A percentile compares a stretch with the other conserved stretches of the same genome.
Conservation (phyloP, 768 basidiomycete genomes). For the Suillus discolor region DNA sequence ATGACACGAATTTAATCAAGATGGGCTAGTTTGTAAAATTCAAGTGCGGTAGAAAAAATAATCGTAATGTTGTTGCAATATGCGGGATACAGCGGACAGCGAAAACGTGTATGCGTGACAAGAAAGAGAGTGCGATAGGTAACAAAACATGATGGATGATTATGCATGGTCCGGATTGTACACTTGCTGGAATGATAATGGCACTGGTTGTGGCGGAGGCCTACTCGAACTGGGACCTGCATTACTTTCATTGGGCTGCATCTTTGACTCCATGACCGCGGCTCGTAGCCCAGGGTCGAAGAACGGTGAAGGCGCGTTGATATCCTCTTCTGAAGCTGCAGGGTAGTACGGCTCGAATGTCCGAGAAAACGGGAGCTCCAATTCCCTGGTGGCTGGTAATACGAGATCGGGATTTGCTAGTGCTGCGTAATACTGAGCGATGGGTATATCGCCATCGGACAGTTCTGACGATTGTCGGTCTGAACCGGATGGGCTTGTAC, state of each 20-base stretch:
- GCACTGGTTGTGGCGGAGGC: slow-evolving; percentile 1
- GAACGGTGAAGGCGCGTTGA: slow-evolving; percentile 7
- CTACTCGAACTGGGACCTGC: slow-evolving; percentile 9
- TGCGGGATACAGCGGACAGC: not conserved
- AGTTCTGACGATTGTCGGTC: slow-evolving; percentile 1
- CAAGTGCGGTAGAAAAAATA: not conserved
- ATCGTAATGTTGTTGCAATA: not conserved
- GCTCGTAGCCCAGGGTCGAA: slow-evolving; percentile 5
- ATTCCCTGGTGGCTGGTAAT: slow-evolving; percentile 11
- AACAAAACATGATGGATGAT: slow-evolving; percentile 10
- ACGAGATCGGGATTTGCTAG: slow-evolving; percentile 9
- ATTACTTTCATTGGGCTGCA: not conserved
- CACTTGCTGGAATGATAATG: slow-evolving; percentile 8
- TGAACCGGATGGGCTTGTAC: slow-evolving; percentile 11
- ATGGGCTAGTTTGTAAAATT: slow-evolving; percentile 48
- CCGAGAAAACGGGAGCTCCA: slow-evolving; percentile 5
- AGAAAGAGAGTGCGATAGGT: slow-evolving; percentile 6
- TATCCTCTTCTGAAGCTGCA: not conserved
- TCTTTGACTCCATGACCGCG: not conserved
- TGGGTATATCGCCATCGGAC: slow-evolving; percentile 6
- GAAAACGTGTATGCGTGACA: not conserved
- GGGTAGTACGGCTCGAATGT: not conserved
- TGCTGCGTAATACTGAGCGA: slow-evolving; percentile 5
- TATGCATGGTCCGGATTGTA: slow-evolving; percentile 1
- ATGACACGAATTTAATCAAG: slow-evolving; percentile 51